Evolutionary conservation across 2,329 filamentous ascomycete species (phyloP).

Genomic region (Hypoxylon sp.): DNA sequence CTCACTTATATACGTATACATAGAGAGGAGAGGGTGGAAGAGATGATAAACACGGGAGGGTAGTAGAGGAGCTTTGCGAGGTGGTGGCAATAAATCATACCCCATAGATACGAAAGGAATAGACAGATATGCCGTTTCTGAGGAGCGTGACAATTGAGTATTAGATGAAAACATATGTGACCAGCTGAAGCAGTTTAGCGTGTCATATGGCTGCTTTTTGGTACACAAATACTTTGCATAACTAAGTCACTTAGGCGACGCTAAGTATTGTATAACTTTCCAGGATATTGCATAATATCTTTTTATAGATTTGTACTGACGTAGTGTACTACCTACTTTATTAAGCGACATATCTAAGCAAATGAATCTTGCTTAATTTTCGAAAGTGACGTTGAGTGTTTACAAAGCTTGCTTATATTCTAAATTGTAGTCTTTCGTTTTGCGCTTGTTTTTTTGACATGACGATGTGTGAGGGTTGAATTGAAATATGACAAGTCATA

Average conservation of each 20-base stretch:
- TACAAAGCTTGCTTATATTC: constrained; percentile 1
- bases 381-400: background rate
- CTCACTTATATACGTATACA: constrained; percentile 20
- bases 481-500: constrained; percentile 23
- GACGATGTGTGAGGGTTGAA: background rate
- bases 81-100: constrained; percentile 36
- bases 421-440: constrained; percentile 8
- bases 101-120: constrained; percentile 21
- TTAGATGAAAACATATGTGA: constrained; percentile 25
- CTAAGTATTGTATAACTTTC: constrained; percentile 28
- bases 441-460: background rate
- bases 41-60: constrained; percentile 4
- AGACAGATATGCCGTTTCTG: constrained; percentile 29
- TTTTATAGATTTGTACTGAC: background rate
- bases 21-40: constrained; percentile 8
- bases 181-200: constrained; percentile 20
- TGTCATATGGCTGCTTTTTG: constrained; percentile 43
- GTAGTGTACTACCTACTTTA: constrained; percentile 5
- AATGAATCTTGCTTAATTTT: constrained; percentile 5
- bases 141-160: constrained; percentile 25
- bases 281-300: constrained; percentile 28
- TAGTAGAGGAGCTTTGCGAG: constrained; percentile 14
- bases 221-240: constrained; percentile 28
- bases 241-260: constrained; percentile 1
- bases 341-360: background rate